A percentile compares a stretch with the other conserved stretches of the same genome.
These are phyloP conservation scores for Oropetium thomaeum DNA, from an alignment of 176 grass and related monocot species.

Conservation along the genomic window DNA sequence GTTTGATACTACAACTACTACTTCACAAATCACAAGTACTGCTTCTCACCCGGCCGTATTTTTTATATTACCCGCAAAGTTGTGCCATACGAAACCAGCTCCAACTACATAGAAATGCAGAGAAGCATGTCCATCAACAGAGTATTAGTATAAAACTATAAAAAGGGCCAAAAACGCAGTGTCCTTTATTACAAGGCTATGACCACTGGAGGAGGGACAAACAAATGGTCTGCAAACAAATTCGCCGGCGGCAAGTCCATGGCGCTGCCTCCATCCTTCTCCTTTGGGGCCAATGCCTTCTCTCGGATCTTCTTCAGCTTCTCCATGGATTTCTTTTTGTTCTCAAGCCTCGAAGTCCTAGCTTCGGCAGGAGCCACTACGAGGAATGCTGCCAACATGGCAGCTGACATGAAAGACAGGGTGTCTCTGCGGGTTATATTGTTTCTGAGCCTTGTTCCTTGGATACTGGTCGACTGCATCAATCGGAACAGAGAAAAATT, in stretches of 20 bases:
- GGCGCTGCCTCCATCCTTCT: background rate
- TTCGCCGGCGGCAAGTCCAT: constrained; percentile 35
- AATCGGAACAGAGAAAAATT: background rate
- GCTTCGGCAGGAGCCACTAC: constrained; percentile 33
- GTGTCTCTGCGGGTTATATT: constrained; percentile 51
- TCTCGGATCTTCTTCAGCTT: constrained; percentile 68
- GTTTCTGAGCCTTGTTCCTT: constrained; percentile 21
- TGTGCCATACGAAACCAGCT: background rate
- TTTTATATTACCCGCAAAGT: background rate
- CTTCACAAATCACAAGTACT: no score
- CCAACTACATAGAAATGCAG: background rate
- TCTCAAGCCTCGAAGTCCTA: constrained; percentile 53
- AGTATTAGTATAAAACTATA: background rate
- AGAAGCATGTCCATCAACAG: background rate
- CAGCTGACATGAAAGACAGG: constrained; percentile 47
- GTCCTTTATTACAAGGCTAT: constrained; percentile 22
- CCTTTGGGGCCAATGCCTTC: constrained; percentile 39
- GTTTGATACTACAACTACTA: no score
- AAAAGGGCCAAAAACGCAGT: background rate
- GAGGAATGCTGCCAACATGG: constrained; percentile 34
- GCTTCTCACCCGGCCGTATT: no score
- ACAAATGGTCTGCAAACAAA: constrained; percentile 21
- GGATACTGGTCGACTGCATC: constrained; percentile 14
- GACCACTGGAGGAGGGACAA: constrained; percentile 38
- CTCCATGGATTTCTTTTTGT: constrained; percentile 63